phyloP scores from a whole-genome alignment of 352 stramenopile genomes.

The Pythium dissimile region DNA sequence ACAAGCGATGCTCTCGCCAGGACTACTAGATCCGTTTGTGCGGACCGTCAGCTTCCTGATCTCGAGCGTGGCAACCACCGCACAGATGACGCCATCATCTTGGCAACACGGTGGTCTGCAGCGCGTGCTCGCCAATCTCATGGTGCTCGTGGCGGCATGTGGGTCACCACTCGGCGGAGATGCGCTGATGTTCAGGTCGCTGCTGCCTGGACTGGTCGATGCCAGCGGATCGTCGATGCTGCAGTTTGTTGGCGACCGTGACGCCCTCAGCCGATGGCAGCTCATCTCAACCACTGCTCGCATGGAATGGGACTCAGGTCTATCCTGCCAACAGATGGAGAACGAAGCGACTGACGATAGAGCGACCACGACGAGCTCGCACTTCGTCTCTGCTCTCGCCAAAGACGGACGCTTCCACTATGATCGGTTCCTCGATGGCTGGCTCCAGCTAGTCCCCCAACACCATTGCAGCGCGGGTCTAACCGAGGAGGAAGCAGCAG shows the following conservation, averaged over 20 bases:
- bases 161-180: conserved; percentile 18
- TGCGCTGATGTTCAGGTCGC: conserved; percentile 27
- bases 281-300: too few relatives aligned
- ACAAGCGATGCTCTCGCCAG: conserved; percentile 39
- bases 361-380: too few relatives aligned
- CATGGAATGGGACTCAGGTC: too few relatives aligned
- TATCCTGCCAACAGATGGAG: too few relatives aligned
- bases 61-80: conserved; percentile 39
- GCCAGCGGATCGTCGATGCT: conserved; percentile 41
- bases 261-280: conserved; percentile 47
- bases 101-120: too few relatives aligned
- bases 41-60: conserved; percentile 59
- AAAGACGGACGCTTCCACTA: too few relatives aligned
- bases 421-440: too few relatives aligned
- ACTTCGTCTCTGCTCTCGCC: too few relatives aligned
- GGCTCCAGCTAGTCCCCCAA: too few relatives aligned
- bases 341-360: too few relatives aligned
- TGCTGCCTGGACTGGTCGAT: conserved; percentile 53
- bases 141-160: conserved; percentile 59
- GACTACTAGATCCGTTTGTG: conserved; percentile 56
- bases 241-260: conserved; percentile 51
- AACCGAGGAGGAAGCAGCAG: too few relatives aligned
- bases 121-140: conserved; percentile 44
- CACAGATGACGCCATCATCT: conserved; percentile 43
- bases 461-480: too few relatives aligned